Base-by-base conservation (phyloP, 495 filamentous ascomycete genomes). In the Podospora didyma region DNA sequence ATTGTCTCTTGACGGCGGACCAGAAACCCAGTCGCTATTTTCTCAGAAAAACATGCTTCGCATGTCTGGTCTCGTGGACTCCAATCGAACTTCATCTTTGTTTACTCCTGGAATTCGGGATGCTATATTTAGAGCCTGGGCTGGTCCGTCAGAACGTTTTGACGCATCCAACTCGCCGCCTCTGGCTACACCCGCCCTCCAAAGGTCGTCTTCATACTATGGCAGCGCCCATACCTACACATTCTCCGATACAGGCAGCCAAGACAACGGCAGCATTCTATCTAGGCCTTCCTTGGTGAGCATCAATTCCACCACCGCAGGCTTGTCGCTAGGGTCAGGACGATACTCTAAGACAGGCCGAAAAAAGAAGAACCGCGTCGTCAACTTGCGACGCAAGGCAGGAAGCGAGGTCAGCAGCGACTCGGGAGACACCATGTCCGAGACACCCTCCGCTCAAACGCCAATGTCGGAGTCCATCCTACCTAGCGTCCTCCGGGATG, bases 341-440 rank as follows among this genome's bases (percentile, higher is more conserved):
- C 79, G 84, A 35, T 82, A 87, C 62, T 80, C 84, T 7, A 86
- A 89, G 67, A 72, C 82, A n/a, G 81, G 82, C 24, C 81, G 89
- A 28, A 92, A 87, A 68, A 88, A 90, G 69, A 97, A 96, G 81
- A 92, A 84, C 57, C 83, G 94, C n/a, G 89, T 98, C 26, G 90
- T 98, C 56, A 92, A 97, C 67, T 73, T 98, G 44, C 87, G 92
- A 6, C 79, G 80, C 39, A 84, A 79, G 66, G 70, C 79, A 41
- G 79, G 82, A 34, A 76, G 77, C n/a, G 79, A 84, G 58, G 80
- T 78, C 37, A 63, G 59, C 46, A 80, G 75, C 49, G 78, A 81
- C 34, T 56, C 57, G 21, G 75, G 72, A 24, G 77, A 79, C 19
- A 59, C 46, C 19, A 45, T 59, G 11, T 73, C 74, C 19, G 75